Evolutionary conservation across 371 early-diverging fungal species (phyloP), one percentile per base, ranked within the genome.

Genomic region (Mortierella sp.): DNA sequence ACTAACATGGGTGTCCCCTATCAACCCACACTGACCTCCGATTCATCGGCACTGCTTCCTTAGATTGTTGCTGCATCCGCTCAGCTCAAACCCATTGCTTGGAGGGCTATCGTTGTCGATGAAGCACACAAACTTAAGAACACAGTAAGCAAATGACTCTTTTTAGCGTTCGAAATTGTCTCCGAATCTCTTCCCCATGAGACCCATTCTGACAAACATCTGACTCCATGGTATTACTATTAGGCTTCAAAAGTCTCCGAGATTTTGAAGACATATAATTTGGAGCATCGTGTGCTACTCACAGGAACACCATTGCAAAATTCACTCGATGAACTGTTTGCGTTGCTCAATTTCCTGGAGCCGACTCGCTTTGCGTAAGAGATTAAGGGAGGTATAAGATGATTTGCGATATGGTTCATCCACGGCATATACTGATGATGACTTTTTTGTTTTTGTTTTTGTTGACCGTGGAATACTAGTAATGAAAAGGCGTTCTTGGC

Each of bases 41-140:
- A 31, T 31, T 27, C 2, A 23, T 45, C 7, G 14, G 2, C 34
- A 34, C 34, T 34, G 4, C 34, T 34, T 34, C 7, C 1, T 27
- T 21, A 83, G 82, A 85, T 85, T 30, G 83, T 84, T 19, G 85
- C 89, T 19, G 89, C 90, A 26, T 82, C 87, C 7, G 76, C 91
- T 3, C 90, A 93, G 57, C 80, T 98, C 28, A 83, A 87, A 43
- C 87, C 92, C 34, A 86, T 98, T 58, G 82, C 86, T 3, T 98
- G 95, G 94, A 82, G 89, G 54, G 90, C 89, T 18, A 91, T 88
- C 42, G 93, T 98, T 16, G 89, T 99, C 58, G 99, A 99, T 81
- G 99, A 98, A 81, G 99, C 97, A 1, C 99, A 99, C 81, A 84
- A 95, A 47, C 82, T 99, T 47, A 99, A 99, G 80, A 96, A 96